Evolutionary conservation across 2,329 filamentous ascomycete genomes (phyloP).

Genomic region (Penicillium sp.): DNA sequence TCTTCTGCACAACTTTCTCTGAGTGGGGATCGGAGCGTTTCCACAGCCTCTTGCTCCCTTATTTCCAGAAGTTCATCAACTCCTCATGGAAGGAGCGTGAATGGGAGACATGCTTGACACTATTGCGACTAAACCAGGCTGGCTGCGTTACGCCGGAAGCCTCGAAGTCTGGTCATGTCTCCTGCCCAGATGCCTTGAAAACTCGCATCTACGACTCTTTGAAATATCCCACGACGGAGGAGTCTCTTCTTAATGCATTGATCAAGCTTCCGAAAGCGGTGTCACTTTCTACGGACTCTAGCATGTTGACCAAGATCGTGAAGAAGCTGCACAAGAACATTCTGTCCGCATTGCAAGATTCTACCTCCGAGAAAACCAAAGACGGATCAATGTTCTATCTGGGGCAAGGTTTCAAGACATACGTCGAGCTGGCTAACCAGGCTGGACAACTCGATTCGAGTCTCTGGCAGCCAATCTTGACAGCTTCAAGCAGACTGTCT

Average conservation of each 20-base stretch:
- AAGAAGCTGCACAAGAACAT: constrained; percentile 63
- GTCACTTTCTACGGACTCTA: constrained; percentile 55
- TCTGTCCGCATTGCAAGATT: constrained; percentile 59
- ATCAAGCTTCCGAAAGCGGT: constrained; percentile 60
- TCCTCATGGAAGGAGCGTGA: constrained; percentile 67
- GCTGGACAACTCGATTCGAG: constrained; percentile 55
- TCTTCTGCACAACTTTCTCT: constrained; percentile 78
- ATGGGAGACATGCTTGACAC: constrained; percentile 62
- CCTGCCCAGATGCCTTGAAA: constrained; percentile 56
- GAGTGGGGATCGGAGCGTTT: constrained; percentile 71
- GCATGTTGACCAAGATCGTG: constrained; percentile 62
- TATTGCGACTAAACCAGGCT: constrained; percentile 56
- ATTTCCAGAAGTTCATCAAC: constrained; percentile 79
- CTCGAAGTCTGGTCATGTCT: constrained; percentile 37
- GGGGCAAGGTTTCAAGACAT: constrained; percentile 69
- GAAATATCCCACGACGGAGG: constrained; percentile 51
- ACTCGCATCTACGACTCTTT: constrained; percentile 68
- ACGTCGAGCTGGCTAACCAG: constrained; percentile 61
- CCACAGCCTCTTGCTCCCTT: constrained; percentile 68
- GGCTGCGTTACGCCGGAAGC: constrained; percentile 51
- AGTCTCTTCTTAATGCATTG: constrained; percentile 65
- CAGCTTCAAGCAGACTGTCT: constrained; percentile 62
- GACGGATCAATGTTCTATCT: constrained; percentile 55
- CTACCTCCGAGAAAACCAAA: constrained; percentile 60
- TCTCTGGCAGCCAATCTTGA: constrained; percentile 62